A percentile compares a stretch with the other conserved stretches of the same genome.
These are phyloP conservation scores for Santalum album DNA, from an alignment of 164 flowering plant species.

Conservation along the genomic window DNA sequence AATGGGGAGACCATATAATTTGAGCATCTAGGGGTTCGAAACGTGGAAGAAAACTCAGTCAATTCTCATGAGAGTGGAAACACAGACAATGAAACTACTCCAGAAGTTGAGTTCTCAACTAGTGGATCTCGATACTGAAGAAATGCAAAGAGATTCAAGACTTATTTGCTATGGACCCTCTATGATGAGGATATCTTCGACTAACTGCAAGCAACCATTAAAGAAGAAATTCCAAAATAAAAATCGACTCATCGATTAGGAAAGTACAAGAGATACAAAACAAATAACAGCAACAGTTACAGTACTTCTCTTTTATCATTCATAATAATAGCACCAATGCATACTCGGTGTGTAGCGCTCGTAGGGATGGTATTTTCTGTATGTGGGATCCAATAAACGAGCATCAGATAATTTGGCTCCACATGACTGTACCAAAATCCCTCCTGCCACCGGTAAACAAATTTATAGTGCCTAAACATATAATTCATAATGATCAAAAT, in stretches of 20 bases:
- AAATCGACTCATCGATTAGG: background rate
- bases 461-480: no score
- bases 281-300: background rate
- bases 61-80: no score
- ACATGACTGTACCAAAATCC: conserved; percentile 49
- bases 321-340: conserved; percentile 41
- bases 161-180: no score
- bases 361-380: conserved; percentile 26
- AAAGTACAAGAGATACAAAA: no score
- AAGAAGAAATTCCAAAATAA: conserved; percentile 4
- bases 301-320: conserved; percentile 44
- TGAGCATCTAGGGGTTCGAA: no score
- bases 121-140: no score
- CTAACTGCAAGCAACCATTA: conserved; percentile 37
- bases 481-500: background rate
- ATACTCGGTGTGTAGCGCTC: conserved; percentile 44
- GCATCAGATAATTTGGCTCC: conserved; percentile 40
- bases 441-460: conserved; percentile 24
- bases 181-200: no score
- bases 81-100: no score
- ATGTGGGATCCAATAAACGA: conserved; percentile 43
- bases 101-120: no score
- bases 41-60: no score
- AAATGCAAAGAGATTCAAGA: no score
- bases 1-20: no score